Percentiles rank a stretch among this genome's conserved stretches.
phyloP scores from a whole-genome alignment of 257 asterid genomes.

The Ajuga chamaepitys region DNA sequence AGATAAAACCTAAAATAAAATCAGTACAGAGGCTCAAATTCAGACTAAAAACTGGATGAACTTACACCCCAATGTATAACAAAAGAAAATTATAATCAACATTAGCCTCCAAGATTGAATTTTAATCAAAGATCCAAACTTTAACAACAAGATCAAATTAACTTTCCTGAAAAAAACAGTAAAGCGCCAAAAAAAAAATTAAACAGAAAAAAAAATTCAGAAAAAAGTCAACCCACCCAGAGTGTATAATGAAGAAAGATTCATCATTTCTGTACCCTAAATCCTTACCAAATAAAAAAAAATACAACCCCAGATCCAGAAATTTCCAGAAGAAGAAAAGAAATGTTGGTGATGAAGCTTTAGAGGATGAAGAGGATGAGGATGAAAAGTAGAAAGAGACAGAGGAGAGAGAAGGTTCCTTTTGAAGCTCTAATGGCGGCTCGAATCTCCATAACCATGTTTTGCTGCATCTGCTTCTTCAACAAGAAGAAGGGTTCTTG shows the following conservation, averaged over 20 bases:
- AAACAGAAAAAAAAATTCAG: background rate
- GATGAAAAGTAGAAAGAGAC: slow-evolving; percentile 75
- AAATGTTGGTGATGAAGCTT: slow-evolving; percentile 5
- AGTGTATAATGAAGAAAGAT: slow-evolving; percentile 14
- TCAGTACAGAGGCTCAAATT: slow-evolving; percentile 25
- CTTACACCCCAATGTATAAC: slow-evolving; percentile 28
- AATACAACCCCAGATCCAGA: slow-evolving; percentile 37
- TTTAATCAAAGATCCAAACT: slow-evolving; percentile 60
- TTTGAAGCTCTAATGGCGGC: slow-evolving; percentile 44
- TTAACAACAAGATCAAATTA: slow-evolving; percentile 19
- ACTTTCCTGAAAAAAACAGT: slow-evolving; percentile 26
- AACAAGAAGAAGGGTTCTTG: slow-evolving; percentile 26
- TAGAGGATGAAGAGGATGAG: slow-evolving; percentile 68
- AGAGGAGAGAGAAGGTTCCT: slow-evolving; percentile 57
- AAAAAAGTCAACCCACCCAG: slow-evolving; percentile 21
- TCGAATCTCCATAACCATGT: slow-evolving; percentile 62
- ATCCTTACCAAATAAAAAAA: slow-evolving; percentile 4
- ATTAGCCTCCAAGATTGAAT: slow-evolving; percentile 34
- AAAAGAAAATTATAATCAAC: slow-evolving; percentile 20
- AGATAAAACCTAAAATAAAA: slow-evolving; percentile 14
- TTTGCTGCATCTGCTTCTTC: slow-evolving; percentile 32
- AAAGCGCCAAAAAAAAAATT: slow-evolving; percentile 10
- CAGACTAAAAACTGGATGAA: slow-evolving; percentile 26
- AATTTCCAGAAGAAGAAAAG: slow-evolving; percentile 17
- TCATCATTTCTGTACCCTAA: slow-evolving; percentile 14